Evolutionary conservation across 169 alveolate genomes (phyloP).

Genomic region (Cryptosporidium muris): DNA sequence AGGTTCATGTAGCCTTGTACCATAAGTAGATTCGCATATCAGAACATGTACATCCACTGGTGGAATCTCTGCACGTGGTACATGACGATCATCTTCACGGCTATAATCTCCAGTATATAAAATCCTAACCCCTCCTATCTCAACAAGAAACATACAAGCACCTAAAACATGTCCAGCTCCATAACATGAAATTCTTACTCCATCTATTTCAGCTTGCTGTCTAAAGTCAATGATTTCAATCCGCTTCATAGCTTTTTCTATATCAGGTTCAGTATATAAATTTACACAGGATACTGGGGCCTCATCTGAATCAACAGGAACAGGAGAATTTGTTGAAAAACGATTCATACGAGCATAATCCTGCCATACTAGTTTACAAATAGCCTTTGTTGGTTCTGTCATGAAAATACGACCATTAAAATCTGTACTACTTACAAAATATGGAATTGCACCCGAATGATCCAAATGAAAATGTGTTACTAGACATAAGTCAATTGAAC

Average conservation of each 20-base stretch:
- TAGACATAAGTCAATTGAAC: constrained; percentile 92
- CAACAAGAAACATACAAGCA: constrained; percentile 98
- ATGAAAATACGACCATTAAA: constrained; percentile 90
- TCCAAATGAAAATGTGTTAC: constrained; percentile 98
- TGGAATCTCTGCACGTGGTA: constrained; percentile 96
- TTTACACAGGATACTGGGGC: constrained; percentile 74
- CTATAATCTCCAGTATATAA: constrained; percentile 99
- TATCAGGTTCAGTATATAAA: constrained; percentile 91
- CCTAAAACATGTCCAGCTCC: constrained; percentile 99
- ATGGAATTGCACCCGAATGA: constrained; percentile 98
- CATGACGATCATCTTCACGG: constrained; percentile 94
- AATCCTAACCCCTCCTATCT: constrained; percentile 94
- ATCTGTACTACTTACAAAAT: constrained; percentile 90
- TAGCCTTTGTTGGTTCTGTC: constrained; percentile 97
- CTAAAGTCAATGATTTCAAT: constrained; percentile 92
- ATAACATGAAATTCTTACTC: constrained; percentile 92
- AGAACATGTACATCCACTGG: constrained; percentile 93
- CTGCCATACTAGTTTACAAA: constrained; percentile 92
- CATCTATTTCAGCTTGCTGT: constrained; percentile 89
- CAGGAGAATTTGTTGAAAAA: constrained; percentile 12
- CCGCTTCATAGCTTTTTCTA: constrained; percentile 87
- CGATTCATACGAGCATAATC: constrained; percentile 90
- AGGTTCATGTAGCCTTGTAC: constrained; percentile 95
- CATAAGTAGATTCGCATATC: constrained; percentile 98
- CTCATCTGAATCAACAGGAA: constrained; percentile 44